Percentiles rank a stretch among this genome's conserved stretches.
These are phyloP conservation scores for Thuidium tamariscinum DNA, from an alignment of 225 moss, liverwort and hornwort genomes.

Conservation along the genomic window DNA sequence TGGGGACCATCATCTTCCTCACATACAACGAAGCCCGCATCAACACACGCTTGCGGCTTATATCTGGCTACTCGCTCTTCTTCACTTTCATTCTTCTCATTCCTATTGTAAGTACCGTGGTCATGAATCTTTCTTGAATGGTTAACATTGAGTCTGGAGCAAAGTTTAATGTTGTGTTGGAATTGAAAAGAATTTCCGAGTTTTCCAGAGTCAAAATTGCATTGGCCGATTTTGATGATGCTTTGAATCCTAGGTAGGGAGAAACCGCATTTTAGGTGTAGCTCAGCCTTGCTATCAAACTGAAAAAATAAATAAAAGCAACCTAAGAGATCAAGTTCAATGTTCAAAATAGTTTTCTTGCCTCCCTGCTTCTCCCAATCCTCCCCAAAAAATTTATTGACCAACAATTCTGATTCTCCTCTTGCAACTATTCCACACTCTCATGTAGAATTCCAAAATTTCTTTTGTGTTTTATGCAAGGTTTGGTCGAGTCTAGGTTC, in stretches of 20 bases:
- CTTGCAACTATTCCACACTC: background rate
- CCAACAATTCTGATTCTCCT: background rate
- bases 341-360: background rate
- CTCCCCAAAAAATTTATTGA: background rate
- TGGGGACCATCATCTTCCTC: slow-evolving; percentile 54
- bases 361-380: background rate
- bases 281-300: background rate
- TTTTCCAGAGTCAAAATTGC: background rate
- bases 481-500: background rate
- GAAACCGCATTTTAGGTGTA: background rate
- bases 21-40: slow-evolving; percentile 64
- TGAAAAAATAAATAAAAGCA: background rate
- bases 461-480: too few species aligned
- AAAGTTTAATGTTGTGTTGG: background rate
- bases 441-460: background rate
- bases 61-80: slow-evolving; percentile 70
- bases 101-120: slow-evolving; percentile 46
- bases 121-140: background rate
- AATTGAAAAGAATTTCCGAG: too few species aligned
- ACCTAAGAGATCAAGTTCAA: background rate
- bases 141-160: background rate
- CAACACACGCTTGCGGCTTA: slow-evolving; percentile 71
- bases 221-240: background rate
- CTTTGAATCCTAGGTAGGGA: too few species aligned
- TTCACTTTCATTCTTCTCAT: slow-evolving; percentile 64